Evolutionary conservation across 2,329 filamentous ascomycete genomes (phyloP), one percentile per base, ranked within the genome.

Genomic region (Fusarium sp.): DNA sequence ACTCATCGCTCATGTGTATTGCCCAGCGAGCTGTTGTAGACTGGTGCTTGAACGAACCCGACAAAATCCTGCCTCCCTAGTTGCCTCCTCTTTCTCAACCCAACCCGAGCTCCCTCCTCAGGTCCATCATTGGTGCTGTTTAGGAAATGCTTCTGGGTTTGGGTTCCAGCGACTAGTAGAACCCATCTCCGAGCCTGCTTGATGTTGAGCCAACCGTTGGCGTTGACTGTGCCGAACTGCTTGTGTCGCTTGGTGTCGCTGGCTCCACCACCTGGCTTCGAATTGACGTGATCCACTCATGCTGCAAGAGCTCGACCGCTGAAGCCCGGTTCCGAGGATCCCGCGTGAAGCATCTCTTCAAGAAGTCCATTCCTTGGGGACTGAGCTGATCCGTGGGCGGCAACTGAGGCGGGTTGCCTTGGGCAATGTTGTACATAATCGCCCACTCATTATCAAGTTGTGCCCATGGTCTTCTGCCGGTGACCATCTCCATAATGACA

Each of bases 351-450:
- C 94, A 98, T 64, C 85, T 87, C 69, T 86, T 86, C 65, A 99
- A 76, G 72, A 99, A 98, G 73, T 98, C 93, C 63, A 97, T 88
- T 19, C 95, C 95, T 52, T 86, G 78, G 0, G 88, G 84, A 71
- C 91, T 95, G 63, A 99, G 84, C 76, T 98, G 94, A 48, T 98
- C 94, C 1, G 81, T 74, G 1, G 86, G 83, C 2, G 95, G 95
- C 52, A 97, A 82, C 72, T 92, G 89, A 6, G 95, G 95, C 44
- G 93, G 91, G 70, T 97, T 96, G 64, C 95, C 95, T 73, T 97
- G 94, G 1, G 95, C 95, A 71, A 99, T 99, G 80, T 98, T 98
- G 83, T 97, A 99, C 95, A 99, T 99, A 79, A 99, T 98, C 37
- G 95, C 95, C 93, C 93, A 99, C 76, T 99, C 95, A 73, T 99